Evolutionary conservation across 139 green algal species (phyloP).

Genomic region (Chlamydomonas sp.): DNA sequence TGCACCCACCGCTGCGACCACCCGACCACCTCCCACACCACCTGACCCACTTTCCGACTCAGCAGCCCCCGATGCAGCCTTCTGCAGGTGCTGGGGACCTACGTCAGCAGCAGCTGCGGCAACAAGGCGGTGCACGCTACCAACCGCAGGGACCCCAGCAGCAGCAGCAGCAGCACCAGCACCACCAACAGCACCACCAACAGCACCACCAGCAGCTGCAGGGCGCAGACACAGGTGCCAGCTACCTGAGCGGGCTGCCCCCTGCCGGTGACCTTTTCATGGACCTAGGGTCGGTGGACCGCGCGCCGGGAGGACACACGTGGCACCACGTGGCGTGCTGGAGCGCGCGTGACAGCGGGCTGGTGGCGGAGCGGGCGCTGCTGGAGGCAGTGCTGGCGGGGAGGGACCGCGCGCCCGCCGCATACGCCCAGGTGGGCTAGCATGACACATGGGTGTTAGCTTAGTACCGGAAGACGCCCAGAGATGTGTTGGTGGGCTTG

Average conservation of each 20-base stretch:
- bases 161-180: too few species aligned
- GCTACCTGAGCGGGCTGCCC: conserved; percentile 11
- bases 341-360: conserved; percentile 5
- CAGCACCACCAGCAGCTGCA: too few species aligned
- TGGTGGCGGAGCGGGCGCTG: conserved; percentile 15
- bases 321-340: conserved; percentile 22
- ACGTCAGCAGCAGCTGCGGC: not conserved
- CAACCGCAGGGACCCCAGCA: too few species aligned
- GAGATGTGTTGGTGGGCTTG: too few species aligned
- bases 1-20: too few species aligned
- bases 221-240: not conserved
- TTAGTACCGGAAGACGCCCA: too few species aligned
- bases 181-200: too few species aligned
- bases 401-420: not conserved
- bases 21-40: too few species aligned
- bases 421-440: conserved; percentile 6
- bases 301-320: conserved; percentile 2
- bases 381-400: conserved; percentile 30
- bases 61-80: too few species aligned
- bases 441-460: too few species aligned
- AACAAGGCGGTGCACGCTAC: not conserved
- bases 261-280: conserved; percentile 29
- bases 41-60: too few species aligned
- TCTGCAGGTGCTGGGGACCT: not conserved
- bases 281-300: not conserved